Percentiles rank a stretch among this genome's conserved stretches.
Conservation (phyloP, 1,284 basidiomycete genomes). For the Coniferiporia weirii region DNA sequence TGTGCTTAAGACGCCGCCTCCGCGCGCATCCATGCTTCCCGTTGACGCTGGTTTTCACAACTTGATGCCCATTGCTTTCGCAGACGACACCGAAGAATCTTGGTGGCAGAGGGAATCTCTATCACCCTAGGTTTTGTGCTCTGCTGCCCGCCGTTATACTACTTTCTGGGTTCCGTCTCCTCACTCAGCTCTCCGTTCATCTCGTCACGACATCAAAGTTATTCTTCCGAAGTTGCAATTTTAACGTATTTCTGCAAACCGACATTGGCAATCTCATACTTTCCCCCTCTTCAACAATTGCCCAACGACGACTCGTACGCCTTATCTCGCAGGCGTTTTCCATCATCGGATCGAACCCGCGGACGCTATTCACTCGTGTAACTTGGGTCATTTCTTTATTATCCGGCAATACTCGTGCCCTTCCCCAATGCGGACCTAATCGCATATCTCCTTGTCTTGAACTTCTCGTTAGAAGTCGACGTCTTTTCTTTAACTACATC, state of each 20-base stretch:
- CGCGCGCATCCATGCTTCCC: slow-evolving; percentile 35
- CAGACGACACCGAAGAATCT: slow-evolving; percentile 10
- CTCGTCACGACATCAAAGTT: slow-evolving; percentile 6
- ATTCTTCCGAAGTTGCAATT: slow-evolving; percentile 2
- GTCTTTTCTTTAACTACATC: neutral
- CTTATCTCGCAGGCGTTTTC: slow-evolving; percentile 7
- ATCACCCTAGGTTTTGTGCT: slow-evolving; percentile 2
- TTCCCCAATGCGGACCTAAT: slow-evolving; percentile 3
- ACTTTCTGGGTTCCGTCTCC: neutral
- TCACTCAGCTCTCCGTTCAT: slow-evolving; percentile 2
- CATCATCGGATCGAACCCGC: slow-evolving; percentile 11
- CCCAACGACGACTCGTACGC: slow-evolving; percentile 10
- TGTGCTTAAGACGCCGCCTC: slow-evolving; percentile 38
- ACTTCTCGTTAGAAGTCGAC: slow-evolving; percentile 5
- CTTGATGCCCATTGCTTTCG: slow-evolving; percentile 48
- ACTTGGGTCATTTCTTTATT: slow-evolving; percentile 10
- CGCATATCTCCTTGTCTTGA: slow-evolving; percentile 2
- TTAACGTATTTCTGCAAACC: slow-evolving; percentile 8
- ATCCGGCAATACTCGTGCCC: slow-evolving; percentile 1
- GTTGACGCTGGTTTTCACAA: slow-evolving; percentile 49
- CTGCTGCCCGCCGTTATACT: neutral
- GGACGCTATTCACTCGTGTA: slow-evolving; percentile 12
- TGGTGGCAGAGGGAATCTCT: slow-evolving; percentile 12
- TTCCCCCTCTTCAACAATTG: neutral
- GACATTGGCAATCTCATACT: slow-evolving; percentile 6